Percentiles rank a stretch among this genome's conserved stretches.
Conservation (phyloP, 441 rosid species). For the Bocquillonia castaneifolia region DNA sequence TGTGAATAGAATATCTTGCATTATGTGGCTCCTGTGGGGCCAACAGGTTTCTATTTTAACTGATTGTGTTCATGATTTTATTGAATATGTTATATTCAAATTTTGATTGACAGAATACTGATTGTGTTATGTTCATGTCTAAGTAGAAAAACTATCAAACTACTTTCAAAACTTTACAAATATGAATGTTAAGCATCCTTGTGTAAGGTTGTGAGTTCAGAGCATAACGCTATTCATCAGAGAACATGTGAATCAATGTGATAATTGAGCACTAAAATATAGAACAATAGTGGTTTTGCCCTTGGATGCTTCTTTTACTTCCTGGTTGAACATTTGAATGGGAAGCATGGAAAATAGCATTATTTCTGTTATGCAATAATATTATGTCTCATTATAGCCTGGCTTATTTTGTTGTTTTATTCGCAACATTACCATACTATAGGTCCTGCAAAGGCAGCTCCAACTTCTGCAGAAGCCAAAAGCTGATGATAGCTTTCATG, state of each 20-base stretch:
- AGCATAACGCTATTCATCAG: not conserved
- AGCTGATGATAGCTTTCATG: slow-evolving; percentile 17
- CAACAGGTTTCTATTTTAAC: too few species aligned
- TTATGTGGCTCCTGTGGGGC: not conserved
- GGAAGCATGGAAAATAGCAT: not conserved
- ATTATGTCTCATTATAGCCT: not conserved
- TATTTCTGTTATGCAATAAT: not conserved
- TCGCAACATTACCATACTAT: not conserved
- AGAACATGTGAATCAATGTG: not conserved
- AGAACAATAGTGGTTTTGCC: not conserved
- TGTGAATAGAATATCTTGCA: not conserved
- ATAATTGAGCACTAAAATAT: not conserved
- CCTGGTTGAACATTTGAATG: not conserved
- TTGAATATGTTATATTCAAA: not conserved
- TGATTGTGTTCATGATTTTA: not conserved
- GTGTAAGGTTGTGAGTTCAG: not conserved
- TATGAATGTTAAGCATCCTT: not conserved
- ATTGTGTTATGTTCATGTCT: not conserved
- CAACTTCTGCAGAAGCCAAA: slow-evolving; percentile 27
- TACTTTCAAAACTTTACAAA: not conserved
- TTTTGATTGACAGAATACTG: not conserved
- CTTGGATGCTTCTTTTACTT: not conserved
- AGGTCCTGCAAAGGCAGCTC: slow-evolving; percentile 41
- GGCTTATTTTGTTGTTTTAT: not conserved
- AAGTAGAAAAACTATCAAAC: too few species aligned